Evolutionary conservation across 768 basidiomycete genomes (phyloP).

Genomic region (Phylloporus sp.): DNA sequence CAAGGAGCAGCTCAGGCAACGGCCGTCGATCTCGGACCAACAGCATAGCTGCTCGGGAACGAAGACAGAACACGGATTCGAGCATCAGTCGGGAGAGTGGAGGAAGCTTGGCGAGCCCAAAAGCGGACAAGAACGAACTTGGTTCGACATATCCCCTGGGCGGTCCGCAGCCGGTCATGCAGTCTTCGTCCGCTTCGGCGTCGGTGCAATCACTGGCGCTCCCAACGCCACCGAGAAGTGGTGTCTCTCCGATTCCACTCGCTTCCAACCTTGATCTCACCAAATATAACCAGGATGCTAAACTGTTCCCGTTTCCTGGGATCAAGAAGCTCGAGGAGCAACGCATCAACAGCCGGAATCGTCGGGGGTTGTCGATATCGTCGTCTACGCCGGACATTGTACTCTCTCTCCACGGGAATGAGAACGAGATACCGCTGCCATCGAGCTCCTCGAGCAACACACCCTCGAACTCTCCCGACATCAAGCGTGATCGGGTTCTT

Average conservation of each 20-base stretch:
- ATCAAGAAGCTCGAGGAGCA: slow-evolving; percentile 75
- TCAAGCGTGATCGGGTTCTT: slow-evolving; percentile 53
- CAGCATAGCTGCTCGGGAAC: slow-evolving; percentile 62
- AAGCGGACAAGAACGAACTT: slow-evolving; percentile 49
- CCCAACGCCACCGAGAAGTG: slow-evolving; percentile 48
- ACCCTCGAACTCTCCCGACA: slow-evolving; percentile 45
- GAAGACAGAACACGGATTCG: slow-evolving; percentile 66
- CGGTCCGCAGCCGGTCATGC: slow-evolving; percentile 49
- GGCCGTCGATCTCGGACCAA: slow-evolving; percentile 79
- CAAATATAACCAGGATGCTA: slow-evolving; percentile 63
- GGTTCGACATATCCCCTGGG: slow-evolving; percentile 36
- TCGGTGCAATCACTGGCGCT: slow-evolving; percentile 58
- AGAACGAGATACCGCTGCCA: slow-evolving; percentile 39
- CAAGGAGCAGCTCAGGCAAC: slow-evolving; percentile 56
- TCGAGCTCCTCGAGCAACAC: slow-evolving; percentile 49
- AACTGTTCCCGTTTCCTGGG: slow-evolving; percentile 88
- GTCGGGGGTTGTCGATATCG: slow-evolving; percentile 46
- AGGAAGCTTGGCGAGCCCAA: slow-evolving; percentile 59
- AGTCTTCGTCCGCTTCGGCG: slow-evolving; percentile 64
- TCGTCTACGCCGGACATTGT: slow-evolving; percentile 47
- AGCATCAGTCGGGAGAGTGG: slow-evolving; percentile 74
- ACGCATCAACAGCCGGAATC: slow-evolving; percentile 47
- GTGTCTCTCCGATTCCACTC: slow-evolving; percentile 74
- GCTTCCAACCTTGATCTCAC: slow-evolving; percentile 64
- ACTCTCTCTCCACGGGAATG: slow-evolving; percentile 40